Base-by-base conservation (phyloP, 225 moss, liverwort and hornwort genomes). In the Marchantia paleacea region DNA sequence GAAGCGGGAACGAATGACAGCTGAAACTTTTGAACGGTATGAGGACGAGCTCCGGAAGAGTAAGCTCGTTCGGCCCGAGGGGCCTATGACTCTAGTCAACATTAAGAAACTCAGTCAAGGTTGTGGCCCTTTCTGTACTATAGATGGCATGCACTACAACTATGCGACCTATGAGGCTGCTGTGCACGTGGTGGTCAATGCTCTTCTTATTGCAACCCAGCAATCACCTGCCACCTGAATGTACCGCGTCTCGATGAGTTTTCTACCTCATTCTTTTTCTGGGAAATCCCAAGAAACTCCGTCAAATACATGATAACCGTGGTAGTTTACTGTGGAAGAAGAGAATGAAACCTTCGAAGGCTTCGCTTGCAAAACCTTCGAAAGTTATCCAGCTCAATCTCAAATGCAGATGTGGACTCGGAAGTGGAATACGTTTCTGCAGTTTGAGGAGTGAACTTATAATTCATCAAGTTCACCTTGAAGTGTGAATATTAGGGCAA, bases 131-230 rank as follows among this genome's bases (percentile, higher is more conserved):
- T 81, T 63, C 75, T 95, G 99, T 82, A 91, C 91, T 28, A 73
- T 74, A 54, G 99, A 99, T 84, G 99, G 99, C 73, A 89, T 99
- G 80, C 99, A 99, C 81, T 99, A 94, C 75, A 84, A 90, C 79
- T 87, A 90, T 83, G 91, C 88, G 50, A 70, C 90, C 25, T 99
- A 94, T 84, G 80, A 91, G 54, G 94, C 99, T 81, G 91, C 94
- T n/a, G 89, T 94, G 81, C 99, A 99, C 54, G 77, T 92, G 16
- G 81, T 94, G 90, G 88, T 99, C 77, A 99, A 95, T 79, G 82
- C 91, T 61, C 83, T 99, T 80, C 93, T 95, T 78, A 97, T 95
- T 65, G 89, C 91, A 48, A 88, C 92, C 75, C 90, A 90, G 73
- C 93, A 93, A 85, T 84, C 92, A 61, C 77, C 77, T 60, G 77